Percentiles rank a stretch among this genome's conserved stretches.
These are phyloP conservation scores for Salix brachista DNA, from an alignment of 345 rosid species.

Conservation along the genomic window DNA sequence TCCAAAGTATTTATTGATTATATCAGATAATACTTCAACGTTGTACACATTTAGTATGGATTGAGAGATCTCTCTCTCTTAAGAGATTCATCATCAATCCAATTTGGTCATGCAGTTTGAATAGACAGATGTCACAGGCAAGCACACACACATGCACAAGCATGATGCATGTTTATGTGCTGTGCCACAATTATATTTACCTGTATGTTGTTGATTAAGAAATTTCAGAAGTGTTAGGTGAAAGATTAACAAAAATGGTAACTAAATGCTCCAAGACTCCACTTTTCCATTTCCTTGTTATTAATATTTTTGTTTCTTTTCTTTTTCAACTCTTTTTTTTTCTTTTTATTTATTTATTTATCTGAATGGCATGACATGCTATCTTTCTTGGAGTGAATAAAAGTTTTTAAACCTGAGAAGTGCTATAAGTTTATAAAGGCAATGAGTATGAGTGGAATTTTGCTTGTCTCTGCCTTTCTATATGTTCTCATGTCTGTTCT, in stretches of 20 bases:
- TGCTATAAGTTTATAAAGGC: no score
- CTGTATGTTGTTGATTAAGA: not conserved
- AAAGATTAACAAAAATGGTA: not conserved
- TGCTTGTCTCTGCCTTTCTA: no score
- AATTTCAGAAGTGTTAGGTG: not conserved
- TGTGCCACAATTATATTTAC: not conserved
- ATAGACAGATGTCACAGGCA: not conserved
- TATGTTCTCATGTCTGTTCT: no score
- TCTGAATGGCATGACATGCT: not conserved
- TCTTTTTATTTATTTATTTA: no score
- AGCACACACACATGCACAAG: not conserved
- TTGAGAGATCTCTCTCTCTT: not conserved
- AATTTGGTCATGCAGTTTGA: not conserved
- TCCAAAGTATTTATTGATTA: not conserved
- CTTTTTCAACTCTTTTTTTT: not conserved
- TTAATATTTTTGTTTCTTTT: no score
- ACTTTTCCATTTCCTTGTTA: not conserved
- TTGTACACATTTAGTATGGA: no score
- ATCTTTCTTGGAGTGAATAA: no score
- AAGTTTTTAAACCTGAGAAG: no score
- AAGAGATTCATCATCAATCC: not conserved
- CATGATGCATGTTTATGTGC: not conserved
- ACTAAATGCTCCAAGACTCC: not conserved
- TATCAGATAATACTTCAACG: not conserved
- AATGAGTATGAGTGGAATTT: no score